These are phyloP conservation scores for Hibiscus mutabilis DNA, from an alignment of 345 rosid species.

Conservation along the genomic window DNA sequence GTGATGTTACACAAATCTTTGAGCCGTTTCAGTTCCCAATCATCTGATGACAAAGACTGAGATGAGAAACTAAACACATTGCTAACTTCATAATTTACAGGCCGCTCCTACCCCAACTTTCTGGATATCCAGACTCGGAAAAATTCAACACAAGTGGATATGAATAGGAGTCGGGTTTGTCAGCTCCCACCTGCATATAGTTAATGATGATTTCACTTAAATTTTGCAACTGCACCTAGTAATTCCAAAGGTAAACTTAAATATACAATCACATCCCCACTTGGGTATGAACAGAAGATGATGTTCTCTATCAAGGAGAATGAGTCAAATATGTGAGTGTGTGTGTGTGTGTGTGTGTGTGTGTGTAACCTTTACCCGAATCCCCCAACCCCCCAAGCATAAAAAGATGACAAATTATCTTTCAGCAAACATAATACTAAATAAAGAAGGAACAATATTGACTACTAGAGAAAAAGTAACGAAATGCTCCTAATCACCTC, in stretches of 20 bases:
- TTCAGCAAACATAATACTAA: too few species aligned
- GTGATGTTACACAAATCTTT: neutral
- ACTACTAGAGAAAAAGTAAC: neutral
- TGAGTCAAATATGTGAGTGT: neutral
- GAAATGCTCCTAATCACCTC: slow-evolving; percentile 47
- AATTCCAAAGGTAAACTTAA: neutral
- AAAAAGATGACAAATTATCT: neutral
- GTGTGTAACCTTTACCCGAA: neutral
- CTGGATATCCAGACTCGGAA: neutral
- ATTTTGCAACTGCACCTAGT: neutral
- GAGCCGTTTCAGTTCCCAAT: neutral
- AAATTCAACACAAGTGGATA: neutral
- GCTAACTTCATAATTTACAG: slow-evolving; percentile 23
- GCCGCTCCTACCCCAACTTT: slow-evolving; percentile 8
- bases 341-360: too few species aligned
- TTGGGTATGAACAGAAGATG: neutral
- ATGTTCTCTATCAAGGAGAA: neutral
- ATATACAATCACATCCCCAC: neutral
- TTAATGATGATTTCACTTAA: neutral
- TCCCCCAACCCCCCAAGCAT: neutral
- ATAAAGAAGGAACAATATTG: neutral
- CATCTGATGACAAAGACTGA: slow-evolving; percentile 9
- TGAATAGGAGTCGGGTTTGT: slow-evolving; percentile 5
- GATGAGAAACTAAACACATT: slow-evolving; percentile 7
- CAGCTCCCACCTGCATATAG: slow-evolving; percentile 39